Base-by-base conservation (phyloP, 495 filamentous ascomycete genomes). In the Staphylotrichum tortipilum region DNA sequence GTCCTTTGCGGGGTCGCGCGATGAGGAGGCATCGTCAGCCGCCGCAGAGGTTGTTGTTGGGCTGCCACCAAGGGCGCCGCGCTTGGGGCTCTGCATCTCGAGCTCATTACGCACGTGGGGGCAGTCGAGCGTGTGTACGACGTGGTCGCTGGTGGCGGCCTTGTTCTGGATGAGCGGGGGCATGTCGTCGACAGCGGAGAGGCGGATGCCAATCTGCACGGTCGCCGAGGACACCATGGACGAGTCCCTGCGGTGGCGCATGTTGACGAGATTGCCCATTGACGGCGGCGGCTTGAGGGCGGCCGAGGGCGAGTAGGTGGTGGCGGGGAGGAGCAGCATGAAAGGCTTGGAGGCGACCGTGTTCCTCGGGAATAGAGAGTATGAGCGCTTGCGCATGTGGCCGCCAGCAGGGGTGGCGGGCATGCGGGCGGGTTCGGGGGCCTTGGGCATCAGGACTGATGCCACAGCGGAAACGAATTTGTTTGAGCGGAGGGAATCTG, bases 151-250 rank as follows among this genome's bases (percentile, higher is more conserved):
- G 4, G 45, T 43, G 10, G 43, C 30, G 8, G 62, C 44, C 52
- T 58, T 57, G 31, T 24, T 44, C 26, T 58, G 46, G 12, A 37
- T 19, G 9, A 66, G 44, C 35, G 64, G 65, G 3, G 64, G 59
- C 15, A 71, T 68, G 37, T 73, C 69, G 9, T 66, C 65, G 0
- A 75, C 60, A 4, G 71, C 72, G 7, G 72, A 75, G 40, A 75
- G 59, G 24, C 72, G 68, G 9, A 75, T 56, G 0, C 72, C 72
- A 38, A 75, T 75, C 41, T 73, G 71, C 38, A 75, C 72, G 1
- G 72, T 75, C 30, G 71, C 69, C 17, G 67, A 68, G 8, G 71
- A 74, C 11, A 62, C 61, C 34, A 74, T 57, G 0, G 72, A 75
- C 0, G 71, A 74, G 40, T 74, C 65, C 28, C 72, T 63, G 7